A percentile compares a stretch with the other conserved stretches of the same genome.
Conservation (phyloP, 148 eudicot genomes). For the Cornus controversa region DNA sequence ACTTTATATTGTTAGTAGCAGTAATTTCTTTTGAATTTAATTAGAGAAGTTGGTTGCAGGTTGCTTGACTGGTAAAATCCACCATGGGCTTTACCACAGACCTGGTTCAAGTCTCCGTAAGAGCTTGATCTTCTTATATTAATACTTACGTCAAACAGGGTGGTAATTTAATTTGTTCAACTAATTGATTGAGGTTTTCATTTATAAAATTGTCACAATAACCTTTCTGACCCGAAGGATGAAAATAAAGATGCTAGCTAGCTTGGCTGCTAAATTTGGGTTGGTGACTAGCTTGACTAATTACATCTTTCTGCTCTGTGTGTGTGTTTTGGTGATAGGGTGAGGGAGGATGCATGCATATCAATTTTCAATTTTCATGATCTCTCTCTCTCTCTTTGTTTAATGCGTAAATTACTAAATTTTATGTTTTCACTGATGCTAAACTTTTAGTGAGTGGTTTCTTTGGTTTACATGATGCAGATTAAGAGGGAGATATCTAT, state of each 20-base stretch:
- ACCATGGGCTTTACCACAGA: not conserved
- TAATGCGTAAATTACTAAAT: too few species aligned
- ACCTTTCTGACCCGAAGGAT: too few species aligned
- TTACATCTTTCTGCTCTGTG: not conserved
- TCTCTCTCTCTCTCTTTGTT: too few species aligned
- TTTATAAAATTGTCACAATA: not conserved
- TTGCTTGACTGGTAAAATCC: not conserved
- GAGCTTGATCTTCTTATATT: not conserved
- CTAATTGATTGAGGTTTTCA: not conserved
- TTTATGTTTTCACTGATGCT: not conserved
- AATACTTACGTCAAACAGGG: not conserved
- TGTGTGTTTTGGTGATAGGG: not conserved
- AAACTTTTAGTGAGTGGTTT: not conserved
- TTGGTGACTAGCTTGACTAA: not conserved
- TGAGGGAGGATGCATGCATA: not conserved
- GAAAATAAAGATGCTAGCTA: too few species aligned
- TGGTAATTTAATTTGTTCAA: not conserved
- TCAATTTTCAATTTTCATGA: not conserved
- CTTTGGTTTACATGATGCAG: constrained; percentile 42
- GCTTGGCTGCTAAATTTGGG: too few species aligned
- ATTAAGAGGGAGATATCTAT: constrained; percentile 93
- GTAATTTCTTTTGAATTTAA: too few species aligned
- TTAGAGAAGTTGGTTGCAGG: too few species aligned
- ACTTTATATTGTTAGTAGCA: too few species aligned
- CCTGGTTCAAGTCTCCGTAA: not conserved